Base-by-base conservation (phyloP, 78 protist species). In the Polysphondylium violaceum region DNA sequence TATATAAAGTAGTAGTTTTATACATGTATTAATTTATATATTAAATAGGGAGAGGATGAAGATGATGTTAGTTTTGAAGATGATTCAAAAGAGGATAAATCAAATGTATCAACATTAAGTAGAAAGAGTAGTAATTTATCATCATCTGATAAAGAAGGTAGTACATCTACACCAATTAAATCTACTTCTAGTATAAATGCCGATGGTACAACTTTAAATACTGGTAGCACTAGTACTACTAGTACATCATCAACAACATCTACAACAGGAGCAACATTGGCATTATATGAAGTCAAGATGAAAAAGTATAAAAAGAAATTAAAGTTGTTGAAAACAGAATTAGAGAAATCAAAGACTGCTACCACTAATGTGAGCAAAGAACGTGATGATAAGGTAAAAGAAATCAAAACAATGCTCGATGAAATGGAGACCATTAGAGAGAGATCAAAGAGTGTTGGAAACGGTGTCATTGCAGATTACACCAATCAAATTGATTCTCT, bases 61-160 rank as follows among this genome's bases (percentile, higher is more conserved):
- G 91, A 83, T 8, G 78, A 71, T 33, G 72, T 69, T 59, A 74
- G 76, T 47, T 83, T 83, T 69, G 91, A 83, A 31, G 91, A 83
- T 31, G 91, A 83, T 43, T 41, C 72, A 36, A 36, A 65, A 38
- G 38, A 7, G 16, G 74, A 36, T 27, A 72, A 51, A 79, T 79
- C 89, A 79, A 27, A 55, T 44, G 71, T 67, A 40, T 61, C 86
- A 60, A 40, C 89, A 31, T 41, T 75, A 23, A 55, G 43, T 11
- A 72, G 78, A 72, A 44, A 72, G 41, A 50, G 64, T 51, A 50
- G 64, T 50, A 56, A 56, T 56, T 72, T 55, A 31, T 7, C 58
- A 6, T 63, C 74, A n/a, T 11, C n/a, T 38, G 72, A 40, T 36
- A 65, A 65, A 65, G 38, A 35, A 35, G 73, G n/a, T 6, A 14